A percentile compares a stretch with the other conserved stretches of the same genome.
phyloP scores from a whole-genome alignment of 768 basidiomycete genomes.

The Calvatia gigantea region DNA sequence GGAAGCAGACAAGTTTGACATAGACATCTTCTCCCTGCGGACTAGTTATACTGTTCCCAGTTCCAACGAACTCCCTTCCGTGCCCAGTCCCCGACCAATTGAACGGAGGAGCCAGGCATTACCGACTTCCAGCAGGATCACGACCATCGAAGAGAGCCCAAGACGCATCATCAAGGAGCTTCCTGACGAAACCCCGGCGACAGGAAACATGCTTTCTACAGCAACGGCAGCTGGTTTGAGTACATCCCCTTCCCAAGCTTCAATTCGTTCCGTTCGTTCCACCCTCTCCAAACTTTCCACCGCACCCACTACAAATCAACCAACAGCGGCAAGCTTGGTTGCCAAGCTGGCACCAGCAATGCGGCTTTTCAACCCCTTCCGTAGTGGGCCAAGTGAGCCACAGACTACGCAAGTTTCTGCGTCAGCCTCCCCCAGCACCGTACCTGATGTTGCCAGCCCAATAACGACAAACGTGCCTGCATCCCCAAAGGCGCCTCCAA shows the following conservation, averaged over 20 bases:
- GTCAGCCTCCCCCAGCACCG: conserved; percentile 35
- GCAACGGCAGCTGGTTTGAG: conserved; percentile 36
- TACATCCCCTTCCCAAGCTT: conserved; percentile 65
- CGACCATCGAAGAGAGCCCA: conserved; percentile 73
- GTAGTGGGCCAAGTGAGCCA: conserved; percentile 59
- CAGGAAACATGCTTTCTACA: conserved; percentile 16
- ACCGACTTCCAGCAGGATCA: conserved; percentile 40
- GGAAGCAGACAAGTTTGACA: conserved; percentile 74
- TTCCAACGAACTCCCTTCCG: conserved; percentile 23
- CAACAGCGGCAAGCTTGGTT: conserved; percentile 39
- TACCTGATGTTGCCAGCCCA: conserved; percentile 25
- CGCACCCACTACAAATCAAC: conserved; percentile 16
- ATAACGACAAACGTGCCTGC: conserved; percentile 31
- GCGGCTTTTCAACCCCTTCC: conserved; percentile 80
- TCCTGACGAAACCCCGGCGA: conserved; percentile 42
- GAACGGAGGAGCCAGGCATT: conserved; percentile 51
- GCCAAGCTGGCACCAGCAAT: conserved; percentile 69
- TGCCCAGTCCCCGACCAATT: conserved; percentile 38
- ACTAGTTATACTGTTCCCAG: conserved; percentile 31
- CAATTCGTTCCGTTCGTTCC: conserved; percentile 56
- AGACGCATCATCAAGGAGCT: conserved; percentile 45
- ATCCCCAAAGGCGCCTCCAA: conserved; percentile 25
- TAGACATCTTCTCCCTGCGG: conserved; percentile 58
- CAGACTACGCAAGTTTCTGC: conserved; percentile 56
- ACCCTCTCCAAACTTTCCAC: conserved; percentile 28